Conservation (phyloP, 1,284 basidiomycete genomes). For the Apiotrichum sp. region DNA sequence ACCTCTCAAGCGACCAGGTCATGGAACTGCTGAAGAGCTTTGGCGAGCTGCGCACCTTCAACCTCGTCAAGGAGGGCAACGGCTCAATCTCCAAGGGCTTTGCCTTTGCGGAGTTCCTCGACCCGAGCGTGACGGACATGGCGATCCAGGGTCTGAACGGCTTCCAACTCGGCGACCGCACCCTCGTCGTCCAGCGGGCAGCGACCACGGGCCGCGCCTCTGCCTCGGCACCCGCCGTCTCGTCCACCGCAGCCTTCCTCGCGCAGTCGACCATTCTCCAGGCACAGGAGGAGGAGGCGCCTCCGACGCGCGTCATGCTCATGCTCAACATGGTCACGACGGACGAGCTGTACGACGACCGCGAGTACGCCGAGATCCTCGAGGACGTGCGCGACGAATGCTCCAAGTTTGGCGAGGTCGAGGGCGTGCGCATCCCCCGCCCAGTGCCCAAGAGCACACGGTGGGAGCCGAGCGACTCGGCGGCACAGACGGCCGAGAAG, state of each 20-base stretch:
- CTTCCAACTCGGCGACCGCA: constrained; percentile 96
- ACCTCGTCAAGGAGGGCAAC: constrained; percentile 79
- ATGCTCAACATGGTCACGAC: constrained; percentile 98
- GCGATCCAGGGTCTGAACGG: constrained; percentile 94
- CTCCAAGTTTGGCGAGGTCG: constrained; percentile 69
- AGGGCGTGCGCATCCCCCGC: constrained; percentile 81
- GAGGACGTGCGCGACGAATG: constrained; percentile 95
- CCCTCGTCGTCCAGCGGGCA: constrained; percentile 91
- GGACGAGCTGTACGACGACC: constrained; percentile 84
- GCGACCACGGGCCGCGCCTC: constrained; percentile 41
- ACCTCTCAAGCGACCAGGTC: constrained; percentile 94
- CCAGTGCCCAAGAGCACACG: constrained; percentile 69
- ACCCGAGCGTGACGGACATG: constrained; percentile 80
- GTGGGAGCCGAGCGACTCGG: constrained; percentile 63
- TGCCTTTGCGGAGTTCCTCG: constrained; percentile 98
- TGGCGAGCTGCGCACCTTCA: constrained; percentile 95
- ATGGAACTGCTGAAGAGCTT: constrained; percentile 96
- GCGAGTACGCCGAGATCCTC: constrained; percentile 87
- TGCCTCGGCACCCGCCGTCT: constrained; percentile 28
- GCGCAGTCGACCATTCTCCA: constrained; percentile 70
- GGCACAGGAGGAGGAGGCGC: constrained; percentile 53
- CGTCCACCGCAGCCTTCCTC: constrained; percentile 42
- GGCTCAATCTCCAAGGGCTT: constrained; percentile 94
- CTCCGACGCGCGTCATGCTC: constrained; percentile 69
- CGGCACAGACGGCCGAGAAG: constrained; percentile 52